Percentiles rank a stretch among this genome's conserved stretches.
Conservation (phyloP, 768 basidiomycete genomes). For the Mycena latifolia region DNA sequence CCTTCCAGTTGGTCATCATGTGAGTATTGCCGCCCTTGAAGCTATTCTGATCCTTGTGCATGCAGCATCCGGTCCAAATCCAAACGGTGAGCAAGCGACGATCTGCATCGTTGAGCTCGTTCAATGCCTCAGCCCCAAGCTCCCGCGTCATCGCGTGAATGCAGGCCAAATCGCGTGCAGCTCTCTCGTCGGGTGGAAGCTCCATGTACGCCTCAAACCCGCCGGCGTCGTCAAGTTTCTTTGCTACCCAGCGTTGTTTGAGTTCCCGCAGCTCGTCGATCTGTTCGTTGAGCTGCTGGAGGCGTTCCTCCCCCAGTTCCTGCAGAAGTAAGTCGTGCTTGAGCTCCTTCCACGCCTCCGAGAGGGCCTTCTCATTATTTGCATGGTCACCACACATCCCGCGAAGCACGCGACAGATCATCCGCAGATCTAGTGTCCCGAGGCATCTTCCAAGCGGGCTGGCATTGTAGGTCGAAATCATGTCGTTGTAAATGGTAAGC, state of each 20-base stretch:
- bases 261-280: neutral
- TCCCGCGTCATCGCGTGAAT: slow-evolving; percentile 10
- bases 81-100: slow-evolving; percentile 32
- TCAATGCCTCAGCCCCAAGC: slow-evolving; percentile 32
- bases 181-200: slow-evolving; percentile 25
- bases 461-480: neutral
- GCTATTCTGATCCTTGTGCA: slow-evolving; percentile 38
- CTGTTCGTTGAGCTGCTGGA: slow-evolving; percentile 9
- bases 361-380: neutral
- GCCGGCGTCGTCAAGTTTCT: slow-evolving; percentile 25
- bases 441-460: slow-evolving; percentile 8
- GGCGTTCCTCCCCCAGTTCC: slow-evolving; percentile 26
- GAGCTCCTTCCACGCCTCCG: neutral
- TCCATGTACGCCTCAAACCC: slow-evolving; percentile 20
- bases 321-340: slow-evolving; percentile 17
- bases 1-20: slow-evolving; percentile 29
- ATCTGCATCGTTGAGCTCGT: slow-evolving; percentile 20
- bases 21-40: slow-evolving; percentile 37
- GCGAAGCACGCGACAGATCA: slow-evolving; percentile 20
- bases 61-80: slow-evolving; percentile 26
- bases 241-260: neutral
- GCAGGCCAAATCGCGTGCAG: slow-evolving; percentile 13
- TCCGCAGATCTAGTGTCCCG: neutral
- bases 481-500: slow-evolving; percentile 5
- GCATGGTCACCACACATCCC: slow-evolving; percentile 34